phyloP scores from a whole-genome alignment of 2,329 filamentous ascomycete species.

The Fusarium lateritium region DNA sequence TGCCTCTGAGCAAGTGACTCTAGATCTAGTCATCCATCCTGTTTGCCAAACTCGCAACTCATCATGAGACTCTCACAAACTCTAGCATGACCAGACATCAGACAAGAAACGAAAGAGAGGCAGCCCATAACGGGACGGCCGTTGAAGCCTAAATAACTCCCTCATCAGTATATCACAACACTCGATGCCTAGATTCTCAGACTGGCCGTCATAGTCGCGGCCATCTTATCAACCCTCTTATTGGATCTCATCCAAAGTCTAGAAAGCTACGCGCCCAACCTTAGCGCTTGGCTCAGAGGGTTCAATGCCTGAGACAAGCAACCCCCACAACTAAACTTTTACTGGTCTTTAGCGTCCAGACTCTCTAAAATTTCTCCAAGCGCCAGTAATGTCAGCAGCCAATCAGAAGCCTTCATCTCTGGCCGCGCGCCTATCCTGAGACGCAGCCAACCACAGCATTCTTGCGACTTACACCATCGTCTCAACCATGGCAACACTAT shows the following conservation, averaged over 20 bases:
- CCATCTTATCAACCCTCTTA: not conserved
- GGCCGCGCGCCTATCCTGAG: constrained; percentile 47
- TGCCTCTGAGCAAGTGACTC: constrained; percentile 1
- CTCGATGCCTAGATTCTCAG: not conserved
- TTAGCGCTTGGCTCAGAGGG: constrained; percentile 20
- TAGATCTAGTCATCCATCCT: not conserved
- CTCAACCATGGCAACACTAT: constrained; percentile 23
- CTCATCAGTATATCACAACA: not conserved
- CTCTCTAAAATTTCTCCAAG: too few species aligned
- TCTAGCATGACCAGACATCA: not conserved
- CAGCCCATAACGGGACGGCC: constrained; percentile 22
- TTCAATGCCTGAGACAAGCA: constrained; percentile 19
- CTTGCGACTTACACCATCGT: constrained; percentile 16
- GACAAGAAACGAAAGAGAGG: constrained; percentile 28
- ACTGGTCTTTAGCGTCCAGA: constrained; percentile 25
- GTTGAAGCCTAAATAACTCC: constrained; percentile 19
- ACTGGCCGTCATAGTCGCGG: not conserved
- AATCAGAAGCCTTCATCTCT: constrained; percentile 37
- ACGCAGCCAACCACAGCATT: constrained; percentile 43
- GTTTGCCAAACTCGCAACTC: not conserved
- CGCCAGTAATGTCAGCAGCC: constrained; percentile 4
- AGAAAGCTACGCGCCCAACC: constrained; percentile 25
- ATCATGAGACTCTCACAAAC: not conserved
- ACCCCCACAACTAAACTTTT: constrained; percentile 1
- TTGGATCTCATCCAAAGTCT: constrained; percentile 11